Conservation (phyloP, 2,329 filamentous ascomycete species). For the Cytospora leucostoma region DNA sequence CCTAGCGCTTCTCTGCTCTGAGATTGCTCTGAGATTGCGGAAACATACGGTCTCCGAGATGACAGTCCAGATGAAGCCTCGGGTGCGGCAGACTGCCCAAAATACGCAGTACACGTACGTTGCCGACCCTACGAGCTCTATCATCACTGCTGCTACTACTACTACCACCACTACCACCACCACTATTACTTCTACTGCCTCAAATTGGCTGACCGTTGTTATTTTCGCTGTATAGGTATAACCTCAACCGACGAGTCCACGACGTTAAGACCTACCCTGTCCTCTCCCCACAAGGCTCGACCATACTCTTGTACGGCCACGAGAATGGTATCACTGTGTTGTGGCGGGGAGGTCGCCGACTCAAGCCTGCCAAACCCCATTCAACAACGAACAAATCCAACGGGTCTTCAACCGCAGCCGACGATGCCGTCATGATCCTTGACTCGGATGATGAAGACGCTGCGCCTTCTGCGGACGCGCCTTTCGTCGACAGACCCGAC, state of each 20-base stretch:
- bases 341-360: conserved; percentile 64
- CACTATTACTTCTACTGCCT: background rate
- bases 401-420: conserved; percentile 41
- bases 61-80: conserved; percentile 36
- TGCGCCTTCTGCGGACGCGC: conserved; percentile 32
- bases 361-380: conserved; percentile 48
- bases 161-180: too few relatives aligned
- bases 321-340: conserved; percentile 62
- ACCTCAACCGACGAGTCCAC: conserved; percentile 59
- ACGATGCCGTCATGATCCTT: conserved; percentile 62
- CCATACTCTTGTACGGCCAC: conserved; percentile 63
- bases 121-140: background rate
- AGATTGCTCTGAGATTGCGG: background rate
- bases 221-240: conserved; percentile 49
- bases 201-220: conserved; percentile 1
- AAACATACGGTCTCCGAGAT: conserved; percentile 22
- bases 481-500: conserved; percentile 55
- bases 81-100: conserved; percentile 50
- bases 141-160: too few relatives aligned
- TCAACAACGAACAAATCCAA: conserved; percentile 50
- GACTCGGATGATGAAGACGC: conserved; percentile 63
- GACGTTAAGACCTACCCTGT: conserved; percentile 63
- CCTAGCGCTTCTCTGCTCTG: background rate
- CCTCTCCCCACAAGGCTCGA: conserved; percentile 63
- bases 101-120: conserved; percentile 52